Evolutionary conservation across 73 alveolate genomes (phyloP).

Genomic region (Paramecium caudatum): DNA sequence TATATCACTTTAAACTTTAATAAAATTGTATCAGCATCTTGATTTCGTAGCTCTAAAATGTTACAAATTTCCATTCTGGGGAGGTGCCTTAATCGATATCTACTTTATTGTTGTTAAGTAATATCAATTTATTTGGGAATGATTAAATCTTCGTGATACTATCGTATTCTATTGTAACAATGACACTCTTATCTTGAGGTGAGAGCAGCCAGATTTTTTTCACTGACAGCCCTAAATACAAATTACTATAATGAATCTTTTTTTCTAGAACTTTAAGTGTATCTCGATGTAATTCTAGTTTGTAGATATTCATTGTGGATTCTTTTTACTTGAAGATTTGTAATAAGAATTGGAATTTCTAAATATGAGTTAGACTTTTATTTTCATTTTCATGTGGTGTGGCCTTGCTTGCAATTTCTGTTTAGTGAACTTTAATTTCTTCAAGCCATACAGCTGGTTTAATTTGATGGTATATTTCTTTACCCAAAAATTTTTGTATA

Average conservation of each 20-base stretch:
- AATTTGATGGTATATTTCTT: not conserved
- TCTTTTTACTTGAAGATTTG: not conserved
- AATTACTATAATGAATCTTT: not conserved
- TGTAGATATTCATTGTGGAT: conserved; percentile 4
- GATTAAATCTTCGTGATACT: not conserved
- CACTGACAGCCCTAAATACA: not conserved
- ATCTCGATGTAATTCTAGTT: conserved; percentile 6
- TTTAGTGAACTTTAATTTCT: not conserved
- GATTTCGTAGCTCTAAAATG: conserved; percentile 5
- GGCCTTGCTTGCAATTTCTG: not conserved
- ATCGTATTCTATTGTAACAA: not conserved
- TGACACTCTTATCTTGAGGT: not conserved
- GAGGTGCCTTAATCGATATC: no score
- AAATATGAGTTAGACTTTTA: not conserved
- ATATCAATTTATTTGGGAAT: conserved; percentile 13
- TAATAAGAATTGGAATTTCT: not conserved
- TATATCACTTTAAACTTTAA: not conserved
- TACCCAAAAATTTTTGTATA: not conserved
- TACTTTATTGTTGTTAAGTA: not conserved
- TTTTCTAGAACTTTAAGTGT: not conserved
- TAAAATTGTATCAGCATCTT: not conserved
- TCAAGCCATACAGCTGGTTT: not conserved
- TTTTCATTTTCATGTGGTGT: not conserved
- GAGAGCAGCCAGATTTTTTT: not conserved
- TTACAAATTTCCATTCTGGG: not conserved